phyloP scores from a whole-genome alignment of 257 asterid species.

The Nicotiana undulata region DNA sequence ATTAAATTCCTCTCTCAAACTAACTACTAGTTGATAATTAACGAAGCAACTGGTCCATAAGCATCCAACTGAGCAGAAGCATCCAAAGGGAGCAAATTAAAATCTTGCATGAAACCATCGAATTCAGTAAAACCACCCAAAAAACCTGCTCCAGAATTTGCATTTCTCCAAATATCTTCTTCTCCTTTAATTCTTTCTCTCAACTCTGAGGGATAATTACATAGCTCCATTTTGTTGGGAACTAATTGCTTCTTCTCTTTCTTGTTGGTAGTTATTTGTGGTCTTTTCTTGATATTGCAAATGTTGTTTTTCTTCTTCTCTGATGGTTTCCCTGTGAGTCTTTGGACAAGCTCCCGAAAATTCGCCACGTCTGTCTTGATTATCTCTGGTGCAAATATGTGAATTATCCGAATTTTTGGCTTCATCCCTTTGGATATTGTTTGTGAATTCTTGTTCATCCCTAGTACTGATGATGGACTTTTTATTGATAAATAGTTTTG shows the following conservation, averaged over 20 bases:
- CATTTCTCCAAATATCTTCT: conserved; percentile 66
- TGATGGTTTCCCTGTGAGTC: conserved; percentile 83
- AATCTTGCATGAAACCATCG: conserved; percentile 56
- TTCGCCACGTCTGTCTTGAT: conserved; percentile 68
- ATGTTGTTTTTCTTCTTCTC: conserved; percentile 2
- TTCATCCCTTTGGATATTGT: conserved; percentile 40
- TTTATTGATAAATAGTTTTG: conserved; percentile 26
- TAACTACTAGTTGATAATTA: neutral
- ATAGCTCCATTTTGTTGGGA: neutral
- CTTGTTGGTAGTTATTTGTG: neutral
- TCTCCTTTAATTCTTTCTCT: conserved; percentile 63
- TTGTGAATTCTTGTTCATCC: conserved; percentile 54
- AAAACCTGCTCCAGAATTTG: conserved; percentile 59
- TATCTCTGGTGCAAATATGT: conserved; percentile 87
- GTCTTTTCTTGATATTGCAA: neutral
- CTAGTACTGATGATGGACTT: conserved; percentile 22
- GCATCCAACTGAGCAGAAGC: neutral
- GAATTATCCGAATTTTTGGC: conserved; percentile 80
- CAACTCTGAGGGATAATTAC: neutral
- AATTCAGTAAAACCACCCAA: conserved; percentile 54
- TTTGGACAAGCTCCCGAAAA: conserved; percentile 74
- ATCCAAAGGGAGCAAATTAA: conserved; percentile 34
- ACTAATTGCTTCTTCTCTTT: neutral
- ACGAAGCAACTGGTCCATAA: neutral
- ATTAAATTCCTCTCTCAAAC: neutral